A percentile compares a stretch with the other conserved stretches of the same genome.
phyloP scores from a whole-genome alignment of 1,139 yeast species.

The Pichia sp. region DNA sequence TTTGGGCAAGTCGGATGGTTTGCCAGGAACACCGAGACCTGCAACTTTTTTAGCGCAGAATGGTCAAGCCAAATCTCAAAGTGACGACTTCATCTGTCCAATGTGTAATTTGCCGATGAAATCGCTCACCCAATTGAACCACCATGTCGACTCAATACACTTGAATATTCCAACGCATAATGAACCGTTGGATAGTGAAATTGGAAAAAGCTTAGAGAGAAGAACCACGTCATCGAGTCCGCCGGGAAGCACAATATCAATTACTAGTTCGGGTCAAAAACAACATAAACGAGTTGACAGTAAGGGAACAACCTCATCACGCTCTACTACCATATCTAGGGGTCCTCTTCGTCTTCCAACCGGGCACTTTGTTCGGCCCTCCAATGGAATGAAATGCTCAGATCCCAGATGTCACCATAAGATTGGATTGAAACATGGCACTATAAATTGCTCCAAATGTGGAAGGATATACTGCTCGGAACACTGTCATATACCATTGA shows the following conservation, averaged over 20 bases:
- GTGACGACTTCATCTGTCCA: conserved; percentile 46
- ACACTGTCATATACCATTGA: conserved; percentile 55
- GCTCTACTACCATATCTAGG: neutral
- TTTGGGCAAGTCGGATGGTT: conserved; percentile 16
- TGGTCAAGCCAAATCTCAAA: neutral
- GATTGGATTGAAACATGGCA: conserved; percentile 47
- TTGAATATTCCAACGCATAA: conserved; percentile 21
- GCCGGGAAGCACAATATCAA: neutral
- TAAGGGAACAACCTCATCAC: neutral
- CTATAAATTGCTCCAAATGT: conserved; percentile 64
- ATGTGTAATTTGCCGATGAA: conserved; percentile 64
- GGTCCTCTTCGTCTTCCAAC: neutral
- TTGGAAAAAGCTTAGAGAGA: neutral
- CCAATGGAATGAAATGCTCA: conserved; percentile 36
- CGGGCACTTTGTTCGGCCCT: conserved; percentile 61
- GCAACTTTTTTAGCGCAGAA: neutral
- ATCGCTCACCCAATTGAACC: conserved; percentile 54
- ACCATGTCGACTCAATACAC: conserved; percentile 72
- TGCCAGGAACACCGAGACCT: neutral
- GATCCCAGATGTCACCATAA: conserved; percentile 37
- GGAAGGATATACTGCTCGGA: conserved; percentile 65
- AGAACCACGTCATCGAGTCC: neutral
- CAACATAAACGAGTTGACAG: neutral
- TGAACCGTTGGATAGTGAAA: neutral
- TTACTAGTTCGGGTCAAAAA: neutral